Conservation (phyloP, 345 rosid species). For the Dovyalis caffra region DNA sequence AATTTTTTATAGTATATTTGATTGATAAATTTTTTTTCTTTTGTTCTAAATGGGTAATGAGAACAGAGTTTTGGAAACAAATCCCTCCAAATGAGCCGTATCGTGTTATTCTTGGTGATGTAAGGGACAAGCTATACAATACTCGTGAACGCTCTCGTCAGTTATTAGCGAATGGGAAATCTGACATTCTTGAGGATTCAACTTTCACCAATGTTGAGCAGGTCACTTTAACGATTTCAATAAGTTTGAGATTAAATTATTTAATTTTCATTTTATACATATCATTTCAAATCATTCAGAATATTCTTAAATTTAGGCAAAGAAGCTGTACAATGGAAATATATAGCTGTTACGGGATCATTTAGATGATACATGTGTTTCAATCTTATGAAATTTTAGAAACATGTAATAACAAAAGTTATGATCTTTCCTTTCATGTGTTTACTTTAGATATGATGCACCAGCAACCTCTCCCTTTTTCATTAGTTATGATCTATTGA, state of each 20-base stretch:
- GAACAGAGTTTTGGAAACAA: constrained; percentile 87
- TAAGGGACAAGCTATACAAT: constrained; percentile 83
- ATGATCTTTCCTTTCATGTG: too few relatives aligned
- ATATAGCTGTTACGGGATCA: too few relatives aligned
- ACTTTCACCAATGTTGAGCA: constrained; percentile 77
- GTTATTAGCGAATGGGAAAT: constrained; percentile 58
- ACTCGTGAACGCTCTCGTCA: constrained; percentile 94
- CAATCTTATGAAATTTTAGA: not conserved
- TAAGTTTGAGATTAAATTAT: not conserved
- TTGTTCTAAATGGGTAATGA: not conserved
- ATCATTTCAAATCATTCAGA: not conserved
- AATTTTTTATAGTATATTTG: too few relatives aligned
- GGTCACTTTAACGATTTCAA: constrained; percentile 18
- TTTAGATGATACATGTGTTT: not conserved
- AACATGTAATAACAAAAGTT: too few relatives aligned
- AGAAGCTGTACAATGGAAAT: too few relatives aligned
- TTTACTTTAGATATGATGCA: too few relatives aligned
- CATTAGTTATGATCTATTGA: too few relatives aligned
- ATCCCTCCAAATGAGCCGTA: constrained; percentile 87
- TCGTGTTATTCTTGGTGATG: constrained; percentile 84
- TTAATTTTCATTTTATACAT: too few relatives aligned
- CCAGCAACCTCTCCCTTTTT: too few relatives aligned
- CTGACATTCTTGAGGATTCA: constrained; percentile 78
- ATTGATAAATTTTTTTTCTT: not conserved
- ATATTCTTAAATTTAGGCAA: too few relatives aligned